Evolutionary conservation across 2,329 filamentous ascomycete species (phyloP), one percentile per base, ranked within the genome.

Genomic region (Clarireedia sp.): DNA sequence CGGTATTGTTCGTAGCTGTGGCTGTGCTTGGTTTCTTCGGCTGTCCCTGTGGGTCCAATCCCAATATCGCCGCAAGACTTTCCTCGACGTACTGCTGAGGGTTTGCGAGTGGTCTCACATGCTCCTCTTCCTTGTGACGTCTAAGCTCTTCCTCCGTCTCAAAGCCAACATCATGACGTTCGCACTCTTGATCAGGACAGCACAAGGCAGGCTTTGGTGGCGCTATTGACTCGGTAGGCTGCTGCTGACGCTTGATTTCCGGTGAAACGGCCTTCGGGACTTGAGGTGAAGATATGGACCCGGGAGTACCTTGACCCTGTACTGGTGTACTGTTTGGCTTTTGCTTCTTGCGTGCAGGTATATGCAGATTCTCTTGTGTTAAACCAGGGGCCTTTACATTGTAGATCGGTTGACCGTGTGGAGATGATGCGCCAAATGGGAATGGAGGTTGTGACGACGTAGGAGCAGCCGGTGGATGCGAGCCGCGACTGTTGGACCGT

Each of bases 361-460:
- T 70, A 51, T 79, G 75, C 38, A 85, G 70, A 51, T 79, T 78
- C 0, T 76, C 74, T 53, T 73, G 72, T 37, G 80, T 79, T 33
- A 83, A 69, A 50, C 75, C 72, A 2, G 76, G 72, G 10, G 58
- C 65, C 74, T 78, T 65, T 70, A 73, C 59, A 26, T 48, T 55
- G 46, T 78, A 75, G 59, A 72, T 74, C 2, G 82, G 82, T 55
- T 79, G 77, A 12, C 81, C 82, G 59, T 82, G 78, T 33, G 82
- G 82, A 5, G 82, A 83, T 8, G 17, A 56, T 21, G 74, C 77
- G 12, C 77, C 77, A 55, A 84, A 75, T 24, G 73, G 69, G 66
- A 82, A 82, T 0, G 81, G 81, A 16, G 80, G 76, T 59, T 82
- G 79, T 14, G 75, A 64, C 1, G 76, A 76, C 0, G 79, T 84